Conservation (phyloP, 2,329 filamentous ascomycete genomes). For the Achaetomium macrosporum region DNA sequence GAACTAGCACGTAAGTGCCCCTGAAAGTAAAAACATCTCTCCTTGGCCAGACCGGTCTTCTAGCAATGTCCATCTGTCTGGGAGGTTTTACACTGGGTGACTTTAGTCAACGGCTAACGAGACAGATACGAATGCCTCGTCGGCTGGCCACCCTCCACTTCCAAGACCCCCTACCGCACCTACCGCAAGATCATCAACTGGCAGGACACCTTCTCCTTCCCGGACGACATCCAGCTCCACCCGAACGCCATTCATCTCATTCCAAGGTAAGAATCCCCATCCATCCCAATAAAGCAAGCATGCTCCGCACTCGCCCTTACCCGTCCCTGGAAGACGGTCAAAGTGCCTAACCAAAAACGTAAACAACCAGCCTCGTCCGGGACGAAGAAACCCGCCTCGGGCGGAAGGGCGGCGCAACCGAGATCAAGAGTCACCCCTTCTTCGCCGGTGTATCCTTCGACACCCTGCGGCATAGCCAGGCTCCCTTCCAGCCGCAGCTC, state of each 20-base stretch:
- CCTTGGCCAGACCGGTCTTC: no score
- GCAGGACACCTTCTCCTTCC: constrained; percentile 91
- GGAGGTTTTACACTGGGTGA: no score
- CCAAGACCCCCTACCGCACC: not conserved
- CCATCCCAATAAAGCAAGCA: no score
- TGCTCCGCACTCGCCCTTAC: no score
- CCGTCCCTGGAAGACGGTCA: no score
- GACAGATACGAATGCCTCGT: constrained; percentile 74
- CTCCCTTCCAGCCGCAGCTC: constrained; percentile 89
- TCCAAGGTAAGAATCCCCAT: no score
- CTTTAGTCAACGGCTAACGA: not conserved
- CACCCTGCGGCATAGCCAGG: constrained; percentile 80
- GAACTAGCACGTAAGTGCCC: constrained; percentile 73
- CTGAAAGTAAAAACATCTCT: no score
- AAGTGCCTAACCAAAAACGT: no score
- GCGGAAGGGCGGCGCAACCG: constrained; percentile 72
- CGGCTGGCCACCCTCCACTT: constrained; percentile 71
- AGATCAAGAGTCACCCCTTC: constrained; percentile 91
- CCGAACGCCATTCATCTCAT: constrained; percentile 87
- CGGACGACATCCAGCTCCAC: constrained; percentile 83
- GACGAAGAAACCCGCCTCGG: constrained; percentile 65
- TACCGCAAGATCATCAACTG: constrained; percentile 99
- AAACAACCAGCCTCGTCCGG: constrained; percentile 29
- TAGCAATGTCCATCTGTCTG: no score
- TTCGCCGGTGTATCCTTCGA: constrained; percentile 96